Conservation (phyloP, 257 asterid species). For the Scutellaria minor region DNA sequence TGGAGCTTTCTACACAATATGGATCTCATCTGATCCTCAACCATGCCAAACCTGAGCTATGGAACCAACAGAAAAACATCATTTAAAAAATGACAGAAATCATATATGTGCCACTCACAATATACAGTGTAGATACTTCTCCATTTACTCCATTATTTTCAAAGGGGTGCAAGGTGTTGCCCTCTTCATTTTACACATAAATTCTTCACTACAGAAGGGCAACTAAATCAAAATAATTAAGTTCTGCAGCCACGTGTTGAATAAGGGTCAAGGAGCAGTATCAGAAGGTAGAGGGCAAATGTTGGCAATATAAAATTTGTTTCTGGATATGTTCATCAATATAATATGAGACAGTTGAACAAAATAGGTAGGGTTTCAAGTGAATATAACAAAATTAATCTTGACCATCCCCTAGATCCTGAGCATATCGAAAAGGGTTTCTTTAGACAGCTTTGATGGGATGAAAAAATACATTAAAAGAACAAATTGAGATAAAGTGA, state of each 20-base stretch:
- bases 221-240: neutral
- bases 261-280: constrained; percentile 3
- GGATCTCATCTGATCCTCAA: constrained; percentile 75
- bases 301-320: neutral
- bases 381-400: neutral
- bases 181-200: constrained; percentile 14
- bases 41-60: constrained; percentile 97
- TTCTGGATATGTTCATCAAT: constrained; percentile 15
- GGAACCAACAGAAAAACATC: constrained; percentile 55
- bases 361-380: constrained; percentile 3
- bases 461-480: neutral
- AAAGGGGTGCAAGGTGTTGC: constrained; percentile 23
- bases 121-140: constrained; percentile 1
- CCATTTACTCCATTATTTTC: constrained; percentile 12
- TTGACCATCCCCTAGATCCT: neutral
- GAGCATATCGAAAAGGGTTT: too few relatives aligned
- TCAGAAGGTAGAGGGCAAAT: constrained; percentile 10
- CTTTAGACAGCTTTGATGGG: too few relatives aligned
- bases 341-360: neutral
- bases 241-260: neutral
- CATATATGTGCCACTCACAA: constrained; percentile 22
- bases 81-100: constrained; percentile 43
- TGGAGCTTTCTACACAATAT: constrained; percentile 64
- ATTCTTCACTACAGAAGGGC: constrained; percentile 15
- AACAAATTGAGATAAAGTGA: neutral